These are phyloP conservation scores for Aechmea fasciata DNA, from an alignment of 176 grass and related monocot genomes.

Conservation along the genomic window DNA sequence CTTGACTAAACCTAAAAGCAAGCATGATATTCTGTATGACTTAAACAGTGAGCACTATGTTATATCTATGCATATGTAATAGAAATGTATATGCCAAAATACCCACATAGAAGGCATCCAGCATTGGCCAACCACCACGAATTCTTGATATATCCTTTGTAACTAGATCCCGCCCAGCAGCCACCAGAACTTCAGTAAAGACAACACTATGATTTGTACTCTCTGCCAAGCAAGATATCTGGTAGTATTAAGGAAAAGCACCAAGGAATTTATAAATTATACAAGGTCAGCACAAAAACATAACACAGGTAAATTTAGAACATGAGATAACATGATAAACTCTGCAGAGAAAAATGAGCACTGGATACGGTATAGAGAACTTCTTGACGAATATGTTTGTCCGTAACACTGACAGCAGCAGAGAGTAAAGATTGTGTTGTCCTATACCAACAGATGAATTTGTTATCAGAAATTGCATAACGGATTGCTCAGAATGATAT, in stretches of 20 bases:
- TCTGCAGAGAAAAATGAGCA: conserved; percentile 9
- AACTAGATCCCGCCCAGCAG: conserved; percentile 82
- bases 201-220: conserved; percentile 68
- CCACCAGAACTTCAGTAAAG: conserved; percentile 83
- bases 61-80: neutral
- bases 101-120: conserved; percentile 90
- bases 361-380: conserved; percentile 88
- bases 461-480: neutral
- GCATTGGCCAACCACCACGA: conserved; percentile 89
- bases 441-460: conserved; percentile 40
- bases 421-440: conserved; percentile 81
- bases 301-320: conserved; percentile 2
- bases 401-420: conserved; percentile 55
- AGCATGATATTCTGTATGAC: too few species aligned
- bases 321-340: neutral
- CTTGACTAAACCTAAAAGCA: too few species aligned
- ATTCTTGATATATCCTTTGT: conserved; percentile 89
- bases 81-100: conserved; percentile 1
- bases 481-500: neutral
- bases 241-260: conserved; percentile 39
- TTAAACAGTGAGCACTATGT: neutral
- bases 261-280: neutral
- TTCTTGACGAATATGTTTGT: conserved; percentile 76
- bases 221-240: conserved; percentile 92
- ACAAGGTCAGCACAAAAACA: neutral